Conservation (phyloP, 768 basidiomycete genomes). For the Russula emetica region DNA sequence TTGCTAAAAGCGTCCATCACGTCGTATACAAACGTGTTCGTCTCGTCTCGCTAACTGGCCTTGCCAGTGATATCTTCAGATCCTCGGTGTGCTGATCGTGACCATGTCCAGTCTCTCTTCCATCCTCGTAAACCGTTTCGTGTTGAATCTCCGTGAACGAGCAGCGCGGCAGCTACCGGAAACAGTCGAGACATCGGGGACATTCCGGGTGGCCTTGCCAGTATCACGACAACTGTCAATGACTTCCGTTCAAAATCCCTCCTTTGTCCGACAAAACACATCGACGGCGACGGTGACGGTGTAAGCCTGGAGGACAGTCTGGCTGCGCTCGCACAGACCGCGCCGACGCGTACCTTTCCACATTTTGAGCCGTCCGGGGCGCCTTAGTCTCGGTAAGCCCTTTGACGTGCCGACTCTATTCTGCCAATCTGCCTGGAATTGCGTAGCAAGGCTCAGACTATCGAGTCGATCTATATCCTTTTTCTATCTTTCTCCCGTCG, state of each 20-base stretch:
- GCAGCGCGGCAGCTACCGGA: not conserved
- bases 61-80: not conserved
- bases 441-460: no score
- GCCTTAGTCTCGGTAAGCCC: no score
- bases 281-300: not conserved
- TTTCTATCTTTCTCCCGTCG: no score
- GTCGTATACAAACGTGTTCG: constrained; percentile 19
- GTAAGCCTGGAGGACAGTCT: no score
- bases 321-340: no score
- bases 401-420: no score
- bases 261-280: not conserved
- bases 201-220: constrained; percentile 6
- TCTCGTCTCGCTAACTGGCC: not conserved
- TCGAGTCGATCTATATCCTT: no score
- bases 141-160: constrained; percentile 20
- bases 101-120: constrained; percentile 3
- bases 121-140: constrained; percentile 17
- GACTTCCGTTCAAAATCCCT: not conserved
- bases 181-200: constrained; percentile 6
- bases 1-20: constrained; percentile 4
- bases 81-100: not conserved
- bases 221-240: not conserved
- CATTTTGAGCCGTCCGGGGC: no score
- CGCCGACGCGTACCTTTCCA: no score
- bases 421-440: no score